A percentile compares a stretch with the other conserved stretches of the same genome.
These are phyloP conservation scores for Coemansia sp. DNA, from an alignment of 192 early-diverging fungal species.

Conservation along the genomic window DNA sequence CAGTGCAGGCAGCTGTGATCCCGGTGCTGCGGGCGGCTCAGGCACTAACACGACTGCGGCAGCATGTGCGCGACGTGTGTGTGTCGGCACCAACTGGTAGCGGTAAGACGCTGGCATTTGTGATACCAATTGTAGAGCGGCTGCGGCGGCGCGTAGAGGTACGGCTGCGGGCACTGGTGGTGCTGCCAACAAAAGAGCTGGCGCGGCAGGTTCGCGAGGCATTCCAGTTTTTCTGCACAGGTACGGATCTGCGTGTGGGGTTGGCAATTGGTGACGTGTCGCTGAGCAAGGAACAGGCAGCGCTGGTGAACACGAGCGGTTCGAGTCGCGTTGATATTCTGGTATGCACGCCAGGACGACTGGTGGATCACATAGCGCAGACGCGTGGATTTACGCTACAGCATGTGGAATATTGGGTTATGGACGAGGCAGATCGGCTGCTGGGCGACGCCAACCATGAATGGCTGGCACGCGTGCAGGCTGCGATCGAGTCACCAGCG, in stretches of 20 bases:
- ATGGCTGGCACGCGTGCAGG: conserved; percentile 78
- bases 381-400: conserved; percentile 87
- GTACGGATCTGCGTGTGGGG: conserved; percentile 74
- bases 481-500: conserved; percentile 48
- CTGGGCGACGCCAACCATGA: conserved; percentile 90
- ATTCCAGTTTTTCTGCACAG: conserved; percentile 74
- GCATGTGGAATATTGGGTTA: conserved; percentile 86
- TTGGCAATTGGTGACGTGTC: conserved; percentile 76
- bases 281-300: conserved; percentile 69
- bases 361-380: conserved; percentile 85
- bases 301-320: conserved; percentile 57
- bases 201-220: conserved; percentile 84
- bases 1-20: conserved; percentile 85
- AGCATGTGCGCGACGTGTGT: conserved; percentile 82
- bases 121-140: conserved; percentile 86
- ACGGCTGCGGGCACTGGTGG: conserved; percentile 81
- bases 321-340: conserved; percentile 80
- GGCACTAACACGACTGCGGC: conserved; percentile 64
- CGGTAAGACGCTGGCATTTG: conserved; percentile 96
- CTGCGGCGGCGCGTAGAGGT: conserved; percentile 72
- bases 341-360: conserved; percentile 91
- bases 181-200: conserved; percentile 92
- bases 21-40: conserved; percentile 73
- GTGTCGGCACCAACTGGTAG: conserved; percentile 94
- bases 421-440: conserved; percentile 96